A percentile compares a stretch with the other conserved stretches of the same genome.
phyloP scores from a whole-genome alignment of 495 filamentous ascomycete species.

The Staphylotrichum tortipilum region DNA sequence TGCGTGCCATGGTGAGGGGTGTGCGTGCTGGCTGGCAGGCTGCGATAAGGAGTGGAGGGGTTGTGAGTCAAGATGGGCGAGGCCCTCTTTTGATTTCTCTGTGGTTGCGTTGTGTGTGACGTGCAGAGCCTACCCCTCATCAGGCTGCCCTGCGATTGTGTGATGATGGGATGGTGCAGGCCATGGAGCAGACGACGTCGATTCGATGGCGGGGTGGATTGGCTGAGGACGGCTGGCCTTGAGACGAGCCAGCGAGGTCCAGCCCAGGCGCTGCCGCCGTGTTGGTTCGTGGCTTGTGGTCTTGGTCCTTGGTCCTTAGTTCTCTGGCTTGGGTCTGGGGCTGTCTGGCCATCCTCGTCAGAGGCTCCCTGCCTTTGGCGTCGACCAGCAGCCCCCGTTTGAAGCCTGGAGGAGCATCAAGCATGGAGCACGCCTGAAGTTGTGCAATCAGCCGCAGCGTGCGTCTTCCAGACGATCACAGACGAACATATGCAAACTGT shows the following conservation, averaged over 20 bases:
- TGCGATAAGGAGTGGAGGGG: slow-evolving; percentile 14
- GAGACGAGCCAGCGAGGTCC: background rate
- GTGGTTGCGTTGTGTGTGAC: slow-evolving; percentile 5
- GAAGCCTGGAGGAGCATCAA: too few relatives aligned
- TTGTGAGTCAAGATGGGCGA: slow-evolving; percentile 11
- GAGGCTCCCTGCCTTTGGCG: too few relatives aligned
- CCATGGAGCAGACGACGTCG: background rate
- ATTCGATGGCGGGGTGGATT: slow-evolving; percentile 6
- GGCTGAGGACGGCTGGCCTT: background rate
- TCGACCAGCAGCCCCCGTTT: too few relatives aligned
- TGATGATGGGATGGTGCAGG: background rate
- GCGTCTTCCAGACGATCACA: too few relatives aligned
- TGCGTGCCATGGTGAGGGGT: too few relatives aligned
- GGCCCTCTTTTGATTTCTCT: background rate
- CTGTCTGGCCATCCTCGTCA: too few relatives aligned
- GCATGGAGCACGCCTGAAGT: too few relatives aligned
- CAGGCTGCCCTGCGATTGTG: background rate
- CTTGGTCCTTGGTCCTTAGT: too few relatives aligned
- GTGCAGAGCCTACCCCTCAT: slow-evolving; percentile 4
- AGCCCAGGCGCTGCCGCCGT: background rate
- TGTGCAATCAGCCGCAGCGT: too few relatives aligned
- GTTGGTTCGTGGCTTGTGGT: too few relatives aligned
- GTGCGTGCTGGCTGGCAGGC: too few relatives aligned
- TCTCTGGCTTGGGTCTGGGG: too few relatives aligned
- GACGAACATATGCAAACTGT: background rate